Evolutionary conservation across 2,329 filamentous ascomycete genomes (phyloP), one percentile per base, ranked within the genome.

Genomic region (Pseudopyricularia javanii): DNA sequence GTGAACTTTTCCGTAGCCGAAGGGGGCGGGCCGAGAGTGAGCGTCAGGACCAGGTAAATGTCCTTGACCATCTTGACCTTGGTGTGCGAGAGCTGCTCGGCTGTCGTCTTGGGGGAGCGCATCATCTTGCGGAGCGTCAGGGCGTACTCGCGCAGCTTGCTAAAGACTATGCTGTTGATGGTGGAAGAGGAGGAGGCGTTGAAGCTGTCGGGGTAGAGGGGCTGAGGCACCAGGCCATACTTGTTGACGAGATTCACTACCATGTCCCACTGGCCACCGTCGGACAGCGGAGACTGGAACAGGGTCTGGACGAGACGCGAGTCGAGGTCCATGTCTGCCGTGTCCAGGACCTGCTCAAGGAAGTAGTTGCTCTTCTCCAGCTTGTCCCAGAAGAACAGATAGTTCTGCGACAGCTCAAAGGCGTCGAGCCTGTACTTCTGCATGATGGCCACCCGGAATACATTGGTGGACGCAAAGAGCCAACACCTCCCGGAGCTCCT

Each of bases 261-360:
- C 88, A 95, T 94, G 66, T 94, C 88, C 88, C 88, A 94, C 66
- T 94, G 88, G 0, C 90, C 89, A 28, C 90, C 89, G 63, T 95
- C 90, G 7, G 78, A 79, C 4, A 93, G 82, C 1, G 88, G 84
- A 22, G 79, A 75, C 0, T 71, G 69, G 28, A 91, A 71, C 3
- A 95, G 69, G 4, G 76, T 77, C 64, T 90, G 84, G 3, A 95
- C 75, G 4, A 94, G 69, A 9, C 90, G 73, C 22, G 82, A 77
- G 58, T 91, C 86, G 1, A 94, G 74, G 33, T 84, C 80, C 60
- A 89, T 76, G 51, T 73, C 71, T 0, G 80, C 76, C 0, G 89
- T 94, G 57, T 88, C 82, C 53, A 95, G 78, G 56, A 91, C 80
- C 61, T 87, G 85, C 68, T 94, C 88, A 17, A 95, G 76, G 70